phyloP scores from a whole-genome alignment of 2,329 filamentous ascomycete genomes.

The Huntiella abstrusa region DNA sequence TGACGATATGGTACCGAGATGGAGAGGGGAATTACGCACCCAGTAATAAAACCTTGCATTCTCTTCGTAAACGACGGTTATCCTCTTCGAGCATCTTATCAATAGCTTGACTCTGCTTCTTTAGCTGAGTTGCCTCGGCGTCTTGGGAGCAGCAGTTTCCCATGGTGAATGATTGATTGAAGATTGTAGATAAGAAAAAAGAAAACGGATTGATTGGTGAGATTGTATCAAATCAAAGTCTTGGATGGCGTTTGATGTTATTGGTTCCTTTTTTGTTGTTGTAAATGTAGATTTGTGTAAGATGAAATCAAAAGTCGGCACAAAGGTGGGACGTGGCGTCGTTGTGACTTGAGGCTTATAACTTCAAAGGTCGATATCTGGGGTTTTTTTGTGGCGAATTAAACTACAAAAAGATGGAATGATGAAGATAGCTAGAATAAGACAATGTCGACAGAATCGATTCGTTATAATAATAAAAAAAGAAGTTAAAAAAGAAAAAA shows the following conservation, averaged over 20 bases:
- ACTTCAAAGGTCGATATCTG: too few relatives aligned
- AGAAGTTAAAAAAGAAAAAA: background rate
- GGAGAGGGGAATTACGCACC: conserved; percentile 37
- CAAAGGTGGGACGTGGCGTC: too few relatives aligned
- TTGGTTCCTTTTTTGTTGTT: too few relatives aligned
- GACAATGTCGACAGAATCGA: background rate
- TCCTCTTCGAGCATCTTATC: conserved; percentile 89
- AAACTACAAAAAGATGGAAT: too few relatives aligned
- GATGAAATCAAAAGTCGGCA: too few relatives aligned
- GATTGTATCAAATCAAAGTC: too few relatives aligned
- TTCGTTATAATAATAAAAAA: background rate
- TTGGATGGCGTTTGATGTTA: too few relatives aligned
- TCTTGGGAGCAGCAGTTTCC: conserved; percentile 76
- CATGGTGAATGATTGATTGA: conserved; percentile 35
- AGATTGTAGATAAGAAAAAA: background rate
- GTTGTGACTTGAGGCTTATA: too few relatives aligned
- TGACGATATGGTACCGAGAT: conserved; percentile 5
- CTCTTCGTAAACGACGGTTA: conserved; percentile 73
- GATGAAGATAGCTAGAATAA: too few relatives aligned
- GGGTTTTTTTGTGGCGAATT: too few relatives aligned
- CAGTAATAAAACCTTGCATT: conserved; percentile 96
- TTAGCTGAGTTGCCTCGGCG: conserved; percentile 66
- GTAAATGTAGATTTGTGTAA: too few relatives aligned
- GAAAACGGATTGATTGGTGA: too few relatives aligned
- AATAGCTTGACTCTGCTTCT: conserved; percentile 92